These are phyloP conservation scores for Chamaecrista fasciculata DNA, from an alignment of 306 rosid species.

Conservation along the genomic window DNA sequence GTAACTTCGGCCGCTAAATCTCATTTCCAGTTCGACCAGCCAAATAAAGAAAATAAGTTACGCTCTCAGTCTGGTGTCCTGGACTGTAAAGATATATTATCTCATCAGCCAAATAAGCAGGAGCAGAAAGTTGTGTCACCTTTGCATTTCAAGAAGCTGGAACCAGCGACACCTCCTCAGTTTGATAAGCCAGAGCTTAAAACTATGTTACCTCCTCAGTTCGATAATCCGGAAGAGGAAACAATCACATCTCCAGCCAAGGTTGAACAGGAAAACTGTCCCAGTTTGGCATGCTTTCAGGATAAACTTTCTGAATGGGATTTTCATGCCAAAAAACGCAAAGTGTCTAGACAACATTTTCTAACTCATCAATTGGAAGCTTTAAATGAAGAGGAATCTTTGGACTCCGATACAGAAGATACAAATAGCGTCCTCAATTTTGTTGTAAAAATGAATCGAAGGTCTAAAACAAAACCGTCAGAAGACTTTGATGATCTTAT, in stretches of 20 bases:
- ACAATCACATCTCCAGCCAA: conserved; percentile 13
- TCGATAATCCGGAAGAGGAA: conserved; percentile 32
- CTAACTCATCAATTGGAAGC: conserved; percentile 18
- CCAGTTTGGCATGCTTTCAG: conserved; percentile 16
- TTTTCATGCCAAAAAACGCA: conserved; percentile 31
- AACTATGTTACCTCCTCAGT: conserved; percentile 29
- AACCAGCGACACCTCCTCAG: conserved; percentile 29
- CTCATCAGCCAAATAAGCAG: conserved; percentile 22
- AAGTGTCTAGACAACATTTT: conserved; percentile 33
- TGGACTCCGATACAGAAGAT: conserved; percentile 58
- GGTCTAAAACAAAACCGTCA: conserved; percentile 26
- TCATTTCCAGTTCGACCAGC: conserved; percentile 32
- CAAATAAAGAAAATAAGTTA: conserved; percentile 29
- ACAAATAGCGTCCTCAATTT: conserved; percentile 61
- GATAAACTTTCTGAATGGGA: conserved; percentile 28
- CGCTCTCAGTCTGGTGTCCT: conserved; percentile 27
- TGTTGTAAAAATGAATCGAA: conserved; percentile 35
- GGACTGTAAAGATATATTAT: conserved; percentile 28
- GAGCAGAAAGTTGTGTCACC: conserved; percentile 31
- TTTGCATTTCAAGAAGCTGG: background rate
- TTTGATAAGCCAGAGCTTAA: conserved; percentile 26
- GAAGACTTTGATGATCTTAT: conserved; percentile 26
- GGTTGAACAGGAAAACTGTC: conserved; percentile 27
- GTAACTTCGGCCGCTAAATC: conserved; percentile 35
- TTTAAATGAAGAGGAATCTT: conserved; percentile 33